phyloP scores from a whole-genome alignment of 306 rosid genomes.

The Corylus heterophylla region DNA sequence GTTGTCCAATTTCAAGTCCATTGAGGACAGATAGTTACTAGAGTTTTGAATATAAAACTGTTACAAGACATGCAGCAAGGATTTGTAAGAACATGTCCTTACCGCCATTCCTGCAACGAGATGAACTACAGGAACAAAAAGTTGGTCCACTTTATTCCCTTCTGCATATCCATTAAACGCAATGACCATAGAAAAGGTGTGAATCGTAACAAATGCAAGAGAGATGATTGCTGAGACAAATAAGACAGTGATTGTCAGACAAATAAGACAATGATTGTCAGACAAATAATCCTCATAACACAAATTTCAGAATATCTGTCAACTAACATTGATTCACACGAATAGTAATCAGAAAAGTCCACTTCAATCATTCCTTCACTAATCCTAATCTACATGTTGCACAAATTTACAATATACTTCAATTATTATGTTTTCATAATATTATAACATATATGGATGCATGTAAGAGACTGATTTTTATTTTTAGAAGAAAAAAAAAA shows the following conservation, averaged over 20 bases:
- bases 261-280: constrained; percentile 18
- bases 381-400: background rate
- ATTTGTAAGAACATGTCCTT: constrained; percentile 32
- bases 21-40: constrained; percentile 1
- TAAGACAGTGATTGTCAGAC: constrained; percentile 20
- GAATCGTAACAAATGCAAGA: constrained; percentile 90
- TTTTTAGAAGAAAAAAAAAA: background rate
- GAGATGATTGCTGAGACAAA: constrained; percentile 75
- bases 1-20: background rate
- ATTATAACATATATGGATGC: constrained; percentile 6
- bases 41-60: background rate
- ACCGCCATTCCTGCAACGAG: constrained; percentile 82
- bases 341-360: background rate
- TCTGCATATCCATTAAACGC: constrained; percentile 92
- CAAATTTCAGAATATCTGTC: constrained; percentile 14
- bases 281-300: background rate
- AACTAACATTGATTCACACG: constrained; percentile 13
- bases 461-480: constrained; percentile 13
- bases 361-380: constrained; percentile 11
- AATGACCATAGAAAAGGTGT: constrained; percentile 94
- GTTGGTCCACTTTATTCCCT: constrained; percentile 69
- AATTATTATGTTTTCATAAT: background rate
- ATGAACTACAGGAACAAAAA: constrained; percentile 79
- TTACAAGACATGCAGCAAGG: constrained; percentile 10
- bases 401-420: background rate